Percentiles rank a stretch among this genome's conserved stretches.
These are phyloP conservation scores for Ceratocystis ficicola DNA, from an alignment of 2,329 filamentous ascomycete genomes.

Conservation along the genomic window DNA sequence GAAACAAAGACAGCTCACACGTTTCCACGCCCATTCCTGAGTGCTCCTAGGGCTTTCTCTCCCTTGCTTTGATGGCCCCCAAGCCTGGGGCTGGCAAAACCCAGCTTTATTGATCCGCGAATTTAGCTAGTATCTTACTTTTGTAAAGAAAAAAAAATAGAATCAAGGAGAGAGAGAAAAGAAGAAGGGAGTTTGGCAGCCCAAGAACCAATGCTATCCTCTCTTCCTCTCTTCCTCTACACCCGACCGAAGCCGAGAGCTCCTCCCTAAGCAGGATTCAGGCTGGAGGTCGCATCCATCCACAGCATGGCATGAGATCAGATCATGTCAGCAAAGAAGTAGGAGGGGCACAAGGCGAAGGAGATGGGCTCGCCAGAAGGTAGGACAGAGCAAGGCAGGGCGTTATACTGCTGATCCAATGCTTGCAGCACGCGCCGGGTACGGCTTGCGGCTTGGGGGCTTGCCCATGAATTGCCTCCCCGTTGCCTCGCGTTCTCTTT, in stretches of 20 bases:
- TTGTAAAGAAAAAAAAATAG: no score
- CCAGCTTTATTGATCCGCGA: no score
- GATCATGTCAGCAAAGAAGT: not conserved
- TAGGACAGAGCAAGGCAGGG: not conserved
- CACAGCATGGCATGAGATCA: not conserved
- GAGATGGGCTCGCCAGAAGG: not conserved
- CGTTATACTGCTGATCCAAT: not conserved
- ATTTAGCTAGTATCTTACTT: no score
- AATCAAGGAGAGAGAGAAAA: not conserved
- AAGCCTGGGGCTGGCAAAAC: not conserved
- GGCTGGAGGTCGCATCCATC: not conserved
- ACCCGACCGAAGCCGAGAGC: not conserved
- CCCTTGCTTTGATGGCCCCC: not conserved
- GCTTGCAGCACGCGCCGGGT: not conserved
- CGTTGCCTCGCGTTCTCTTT: not conserved
- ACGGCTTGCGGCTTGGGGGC: not conserved
- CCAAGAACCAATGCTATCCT: not conserved
- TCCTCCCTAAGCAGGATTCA: not conserved
- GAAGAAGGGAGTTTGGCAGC: not conserved
- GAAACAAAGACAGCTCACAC: conserved; percentile 4
- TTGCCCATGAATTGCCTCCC: not conserved
- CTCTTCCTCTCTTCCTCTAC: not conserved
- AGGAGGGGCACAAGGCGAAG: not conserved
- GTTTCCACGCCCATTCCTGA: conserved; percentile 3
- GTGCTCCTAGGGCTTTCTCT: not conserved